Conservation (phyloP, 169 alveolate species). For the Besnoitia besnoiti region DNA sequence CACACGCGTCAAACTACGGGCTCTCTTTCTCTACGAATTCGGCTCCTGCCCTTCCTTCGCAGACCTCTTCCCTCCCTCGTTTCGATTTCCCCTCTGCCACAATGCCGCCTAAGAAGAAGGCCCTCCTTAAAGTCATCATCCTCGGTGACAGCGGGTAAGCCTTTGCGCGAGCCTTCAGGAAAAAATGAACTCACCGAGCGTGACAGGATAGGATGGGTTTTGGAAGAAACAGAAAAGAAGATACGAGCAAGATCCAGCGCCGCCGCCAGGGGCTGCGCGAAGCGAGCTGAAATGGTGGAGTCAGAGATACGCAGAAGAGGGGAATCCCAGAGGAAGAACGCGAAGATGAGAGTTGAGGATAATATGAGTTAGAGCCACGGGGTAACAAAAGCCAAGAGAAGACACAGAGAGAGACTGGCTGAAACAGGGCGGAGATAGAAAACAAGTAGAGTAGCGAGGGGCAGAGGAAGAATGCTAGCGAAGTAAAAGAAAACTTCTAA, state of each 20-base stretch:
- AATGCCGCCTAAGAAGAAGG: slow-evolving; percentile 74
- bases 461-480: too few relatives aligned
- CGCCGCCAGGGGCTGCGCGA: not conserved
- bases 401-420: too few relatives aligned
- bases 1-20: too few relatives aligned
- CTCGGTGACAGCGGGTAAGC: slow-evolving; percentile 98
- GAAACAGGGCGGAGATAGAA: too few relatives aligned
- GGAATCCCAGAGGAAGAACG: not conserved
- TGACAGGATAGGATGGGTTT: too few relatives aligned
- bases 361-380: too few relatives aligned
- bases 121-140: slow-evolving; percentile 93
- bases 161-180: not conserved
- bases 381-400: too few relatives aligned
- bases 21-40: not conserved
- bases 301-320: not conserved
- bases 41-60: not conserved
- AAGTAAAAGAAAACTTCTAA: too few relatives aligned
- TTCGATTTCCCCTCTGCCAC: not conserved
- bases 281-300: not conserved
- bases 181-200: too few relatives aligned
- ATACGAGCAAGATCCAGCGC: not conserved
- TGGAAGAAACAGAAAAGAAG: not conserved
- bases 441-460: too few relatives aligned
- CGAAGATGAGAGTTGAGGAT: not conserved
- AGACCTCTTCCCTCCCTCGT: not conserved